phyloP scores from a whole-genome alignment of 164 flowering plant genomes.

The Houttuynia cordata region DNA sequence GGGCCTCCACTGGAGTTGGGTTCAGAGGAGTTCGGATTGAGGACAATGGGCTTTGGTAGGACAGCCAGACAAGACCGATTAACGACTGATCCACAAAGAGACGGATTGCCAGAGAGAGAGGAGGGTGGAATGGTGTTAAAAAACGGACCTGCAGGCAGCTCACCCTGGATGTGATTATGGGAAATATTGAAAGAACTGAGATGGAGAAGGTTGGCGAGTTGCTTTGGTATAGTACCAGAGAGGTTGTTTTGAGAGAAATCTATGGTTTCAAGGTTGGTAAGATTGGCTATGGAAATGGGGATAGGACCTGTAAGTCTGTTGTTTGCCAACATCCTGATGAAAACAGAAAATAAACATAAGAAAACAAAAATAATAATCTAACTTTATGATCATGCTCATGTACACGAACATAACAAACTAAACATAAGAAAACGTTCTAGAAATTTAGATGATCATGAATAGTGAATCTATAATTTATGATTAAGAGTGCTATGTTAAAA shows the following conservation, averaged over 20 bases:
- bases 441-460: not conserved
- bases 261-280: conserved; percentile 44
- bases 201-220: conserved; percentile 63
- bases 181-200: conserved; percentile 64
- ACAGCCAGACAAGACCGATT: conserved; percentile 71
- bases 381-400: no score
- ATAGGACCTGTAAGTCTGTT: conserved; percentile 62
- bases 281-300: conserved; percentile 47
- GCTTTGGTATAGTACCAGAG: conserved; percentile 68
- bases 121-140: conserved; percentile 71
- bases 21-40: conserved; percentile 70
- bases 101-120: conserved; percentile 66
- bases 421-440: no score
- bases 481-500: no score
- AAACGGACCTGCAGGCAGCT: conserved; percentile 77
- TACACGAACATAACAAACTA: no score
- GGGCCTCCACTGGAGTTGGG: conserved; percentile 26
- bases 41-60: conserved; percentile 91
- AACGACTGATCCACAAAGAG: conserved; percentile 71
- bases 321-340: conserved; percentile 39
- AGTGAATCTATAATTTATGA: not conserved
- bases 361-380: not conserved
- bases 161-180: conserved; percentile 77
- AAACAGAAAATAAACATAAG: no score
- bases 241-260: conserved; percentile 69